These are phyloP conservation scores for Boletus subparvulus DNA, from an alignment of 768 basidiomycete species.

Conservation along the genomic window DNA sequence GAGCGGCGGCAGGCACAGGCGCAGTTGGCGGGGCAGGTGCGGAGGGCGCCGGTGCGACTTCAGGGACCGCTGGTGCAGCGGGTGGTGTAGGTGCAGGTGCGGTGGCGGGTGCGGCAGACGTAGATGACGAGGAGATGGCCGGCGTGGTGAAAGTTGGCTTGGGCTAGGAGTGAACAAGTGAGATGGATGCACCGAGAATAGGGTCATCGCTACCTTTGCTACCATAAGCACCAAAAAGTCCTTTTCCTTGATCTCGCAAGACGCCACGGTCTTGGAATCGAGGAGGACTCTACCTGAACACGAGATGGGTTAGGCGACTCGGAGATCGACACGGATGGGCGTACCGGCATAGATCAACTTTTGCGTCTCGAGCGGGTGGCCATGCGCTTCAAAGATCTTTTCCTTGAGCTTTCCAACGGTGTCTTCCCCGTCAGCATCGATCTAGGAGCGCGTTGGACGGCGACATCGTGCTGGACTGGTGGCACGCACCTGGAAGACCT, in stretches of 20 bases:
- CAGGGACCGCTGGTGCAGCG: constrained; percentile 31
- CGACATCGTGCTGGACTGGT: background rate
- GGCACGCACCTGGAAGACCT: constrained; percentile 72
- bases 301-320: background rate
- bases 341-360: constrained; percentile 95
- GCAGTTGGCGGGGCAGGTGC: constrained; percentile 34
- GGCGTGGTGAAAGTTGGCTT: constrained; percentile 44
- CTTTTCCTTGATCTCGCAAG: constrained; percentile 94
- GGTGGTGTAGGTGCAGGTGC: constrained; percentile 23
- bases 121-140: constrained; percentile 21
- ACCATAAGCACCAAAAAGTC: constrained; percentile 99
- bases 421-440: constrained; percentile 75
- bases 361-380: constrained; percentile 70
- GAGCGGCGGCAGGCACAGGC: constrained; percentile 32
- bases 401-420: constrained; percentile 78
- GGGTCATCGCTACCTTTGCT: constrained; percentile 67
- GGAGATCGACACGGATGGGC: constrained; percentile 19
- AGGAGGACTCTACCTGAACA: constrained; percentile 81
- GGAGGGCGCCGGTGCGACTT: constrained; percentile 33
- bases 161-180: constrained; percentile 40
- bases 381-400: constrained; percentile 77
- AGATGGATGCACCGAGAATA: background rate
- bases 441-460: constrained; percentile 35
- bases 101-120: constrained; percentile 10
- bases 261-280: constrained; percentile 85